These are phyloP conservation scores for Sporothrix mexicana DNA, from an alignment of 2,329 filamentous ascomycete genomes.

Conservation along the genomic window DNA sequence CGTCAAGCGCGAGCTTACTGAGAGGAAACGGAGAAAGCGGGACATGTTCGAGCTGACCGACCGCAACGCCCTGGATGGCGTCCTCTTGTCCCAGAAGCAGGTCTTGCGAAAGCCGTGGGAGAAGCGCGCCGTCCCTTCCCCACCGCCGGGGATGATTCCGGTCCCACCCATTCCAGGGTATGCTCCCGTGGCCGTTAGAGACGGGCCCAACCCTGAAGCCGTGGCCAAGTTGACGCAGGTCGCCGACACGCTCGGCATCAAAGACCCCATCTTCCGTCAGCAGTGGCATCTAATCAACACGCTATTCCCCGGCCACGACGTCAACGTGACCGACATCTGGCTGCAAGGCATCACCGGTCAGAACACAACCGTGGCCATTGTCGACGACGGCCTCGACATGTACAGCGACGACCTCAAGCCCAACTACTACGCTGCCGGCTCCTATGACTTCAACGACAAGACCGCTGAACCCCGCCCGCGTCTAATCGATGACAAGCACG, in stretches of 20 bases:
- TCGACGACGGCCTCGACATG: slow-evolving; percentile 97
- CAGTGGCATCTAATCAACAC: slow-evolving; percentile 97
- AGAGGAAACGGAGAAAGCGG: slow-evolving; percentile 67
- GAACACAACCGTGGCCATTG: slow-evolving; percentile 87
- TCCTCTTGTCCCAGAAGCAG: slow-evolving; percentile 82
- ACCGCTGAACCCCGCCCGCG: slow-evolving; percentile 77
- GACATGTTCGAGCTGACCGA: slow-evolving; percentile 44
- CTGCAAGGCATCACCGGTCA: slow-evolving; percentile 86
- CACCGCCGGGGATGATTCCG: not conserved
- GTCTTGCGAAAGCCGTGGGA: slow-evolving; percentile 57
- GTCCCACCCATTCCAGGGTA: not conserved
- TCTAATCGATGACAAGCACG: slow-evolving; percentile 85
- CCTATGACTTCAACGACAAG: slow-evolving; percentile 94
- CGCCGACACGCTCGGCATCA: slow-evolving; percentile 71
- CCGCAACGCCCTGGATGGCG: slow-evolving; percentile 69
- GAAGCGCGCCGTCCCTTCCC: slow-evolving; percentile 55
- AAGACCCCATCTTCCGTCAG: slow-evolving; percentile 87
- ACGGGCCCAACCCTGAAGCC: slow-evolving; percentile 49
- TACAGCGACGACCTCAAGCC: slow-evolving; percentile 88
- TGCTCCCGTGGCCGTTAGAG: slow-evolving; percentile 29
- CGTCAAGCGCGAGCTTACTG: slow-evolving; percentile 59
- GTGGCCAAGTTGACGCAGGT: slow-evolving; percentile 65
- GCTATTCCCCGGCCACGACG: slow-evolving; percentile 80
- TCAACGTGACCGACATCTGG: slow-evolving; percentile 97
- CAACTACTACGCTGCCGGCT: slow-evolving; percentile 93